These are phyloP conservation scores for Cryptococcus depauperatus DNA, from an alignment of 1,284 basidiomycete genomes.

Conservation along the genomic window DNA sequence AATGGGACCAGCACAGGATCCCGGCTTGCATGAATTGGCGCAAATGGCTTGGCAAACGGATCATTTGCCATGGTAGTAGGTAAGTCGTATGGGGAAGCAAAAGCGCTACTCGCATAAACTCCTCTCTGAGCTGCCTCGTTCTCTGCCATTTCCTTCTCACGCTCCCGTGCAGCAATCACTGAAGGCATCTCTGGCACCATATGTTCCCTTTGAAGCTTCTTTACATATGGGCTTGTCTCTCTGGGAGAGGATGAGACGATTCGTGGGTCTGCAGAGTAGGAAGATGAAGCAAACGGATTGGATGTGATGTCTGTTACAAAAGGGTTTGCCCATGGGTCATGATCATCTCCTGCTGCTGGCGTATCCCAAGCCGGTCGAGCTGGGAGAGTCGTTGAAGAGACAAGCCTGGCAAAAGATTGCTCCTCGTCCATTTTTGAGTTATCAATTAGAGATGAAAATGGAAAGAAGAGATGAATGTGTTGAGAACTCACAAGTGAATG, in stretches of 20 bases:
- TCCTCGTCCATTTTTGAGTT: slow-evolving; percentile 37
- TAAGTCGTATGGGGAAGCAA: slow-evolving; percentile 5
- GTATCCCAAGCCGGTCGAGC: slow-evolving; percentile 24
- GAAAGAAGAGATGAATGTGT: background rate
- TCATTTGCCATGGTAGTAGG: background rate
- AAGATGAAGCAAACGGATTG: background rate
- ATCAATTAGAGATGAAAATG: background rate
- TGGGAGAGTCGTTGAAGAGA: slow-evolving; percentile 30
- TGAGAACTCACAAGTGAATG: too few species aligned
- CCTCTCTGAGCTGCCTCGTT: background rate
- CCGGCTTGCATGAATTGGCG: background rate
- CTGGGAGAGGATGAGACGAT: background rate
- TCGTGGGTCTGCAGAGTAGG: too few species aligned
- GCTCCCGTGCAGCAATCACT: slow-evolving; percentile 39
- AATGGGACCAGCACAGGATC: background rate
- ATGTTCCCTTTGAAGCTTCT: slow-evolving; percentile 18
- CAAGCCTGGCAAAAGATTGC: slow-evolving; percentile 34
- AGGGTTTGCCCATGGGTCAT: slow-evolving; percentile 45
- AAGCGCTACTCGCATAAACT: slow-evolving; percentile 12
- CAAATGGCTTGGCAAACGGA: slow-evolving; percentile 9
- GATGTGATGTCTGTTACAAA: slow-evolving; percentile 25
- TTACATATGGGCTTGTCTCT: slow-evolving; percentile 25
- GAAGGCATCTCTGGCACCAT: slow-evolving; percentile 30
- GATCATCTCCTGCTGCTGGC: slow-evolving; percentile 2
- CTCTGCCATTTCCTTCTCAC: slow-evolving; percentile 4